phyloP scores from a whole-genome alignment of 495 filamentous ascomycete genomes.

The Trypethelium eluteriae region DNA sequence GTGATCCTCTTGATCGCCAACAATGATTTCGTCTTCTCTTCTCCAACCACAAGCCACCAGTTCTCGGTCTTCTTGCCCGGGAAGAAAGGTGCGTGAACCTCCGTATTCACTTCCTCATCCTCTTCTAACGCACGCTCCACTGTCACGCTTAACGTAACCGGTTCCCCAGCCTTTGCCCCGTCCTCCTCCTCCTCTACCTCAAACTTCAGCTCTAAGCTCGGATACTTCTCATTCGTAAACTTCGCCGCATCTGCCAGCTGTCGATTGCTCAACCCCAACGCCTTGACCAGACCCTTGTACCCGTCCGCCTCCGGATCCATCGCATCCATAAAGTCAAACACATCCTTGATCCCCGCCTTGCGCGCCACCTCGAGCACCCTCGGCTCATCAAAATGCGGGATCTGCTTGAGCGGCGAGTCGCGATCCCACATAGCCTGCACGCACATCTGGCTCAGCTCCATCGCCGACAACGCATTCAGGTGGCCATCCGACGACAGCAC shows the following conservation, averaged over 20 bases:
- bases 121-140: constrained; percentile 75
- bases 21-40: constrained; percentile 74
- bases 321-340: constrained; percentile 96
- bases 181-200: constrained; percentile 73
- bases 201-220: constrained; percentile 83
- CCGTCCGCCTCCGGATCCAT: constrained; percentile 93
- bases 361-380: constrained; percentile 69
- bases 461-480: constrained; percentile 92
- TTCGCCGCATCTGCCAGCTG: constrained; percentile 81
- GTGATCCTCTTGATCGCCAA: constrained; percentile 93
- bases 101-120: constrained; percentile 65
- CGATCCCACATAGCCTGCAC: constrained; percentile 99
- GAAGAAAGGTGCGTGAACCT: constrained; percentile 94
- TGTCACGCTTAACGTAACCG: constrained; percentile 76
- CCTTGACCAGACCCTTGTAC: constrained; percentile 65
- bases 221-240: constrained; percentile 97
- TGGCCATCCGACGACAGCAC: constrained; percentile 94
- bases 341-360: constrained; percentile 74
- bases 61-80: constrained; percentile 91
- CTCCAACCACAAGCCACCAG: constrained; percentile 91
- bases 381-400: constrained; percentile 84
- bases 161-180: constrained; percentile 63
- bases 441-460: constrained; percentile 99
- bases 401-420: constrained; percentile 93
- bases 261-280: constrained; percentile 66